These are phyloP conservation scores for Nicotiana paniculata DNA, from an alignment of 257 asterid species.

Conservation along the genomic window DNA sequence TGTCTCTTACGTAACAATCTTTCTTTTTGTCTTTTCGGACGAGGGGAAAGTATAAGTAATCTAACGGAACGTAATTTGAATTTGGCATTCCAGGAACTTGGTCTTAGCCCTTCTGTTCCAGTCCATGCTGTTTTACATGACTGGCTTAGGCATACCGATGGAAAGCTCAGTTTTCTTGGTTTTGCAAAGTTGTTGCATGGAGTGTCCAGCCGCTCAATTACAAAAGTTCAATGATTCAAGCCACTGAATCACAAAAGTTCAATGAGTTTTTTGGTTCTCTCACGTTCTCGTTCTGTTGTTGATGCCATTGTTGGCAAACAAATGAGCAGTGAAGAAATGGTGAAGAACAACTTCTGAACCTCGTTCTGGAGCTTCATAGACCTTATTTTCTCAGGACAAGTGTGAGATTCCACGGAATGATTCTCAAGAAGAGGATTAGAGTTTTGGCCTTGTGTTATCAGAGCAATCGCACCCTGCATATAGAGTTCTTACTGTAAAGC, in stretches of 20 bases:
- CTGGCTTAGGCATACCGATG: slow-evolving; percentile 82
- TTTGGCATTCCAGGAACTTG: slow-evolving; percentile 59
- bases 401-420: background rate
- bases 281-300: background rate
- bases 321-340: background rate
- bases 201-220: slow-evolving; percentile 57
- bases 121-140: slow-evolving; percentile 84
- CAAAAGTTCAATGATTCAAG: slow-evolving; percentile 52
- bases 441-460: background rate
- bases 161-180: slow-evolving; percentile 87
- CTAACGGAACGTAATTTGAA: background rate
- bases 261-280: slow-evolving; percentile 21
- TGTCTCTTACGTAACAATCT: background rate
- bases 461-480: slow-evolving; percentile 5
- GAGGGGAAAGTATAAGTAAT: background rate
- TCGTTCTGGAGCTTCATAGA: background rate
- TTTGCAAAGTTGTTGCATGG: slow-evolving; percentile 76
- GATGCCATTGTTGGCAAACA: slow-evolving; percentile 8
- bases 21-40: background rate
- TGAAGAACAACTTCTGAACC: background rate
- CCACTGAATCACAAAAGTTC: slow-evolving; percentile 49
- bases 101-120: slow-evolving; percentile 77
- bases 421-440: background rate
- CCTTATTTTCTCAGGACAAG: slow-evolving; percentile 1
- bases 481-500: slow-evolving; percentile 33